phyloP scores from a whole-genome alignment of 345 rosid genomes.

The Eucalyptus tenuipes region DNA sequence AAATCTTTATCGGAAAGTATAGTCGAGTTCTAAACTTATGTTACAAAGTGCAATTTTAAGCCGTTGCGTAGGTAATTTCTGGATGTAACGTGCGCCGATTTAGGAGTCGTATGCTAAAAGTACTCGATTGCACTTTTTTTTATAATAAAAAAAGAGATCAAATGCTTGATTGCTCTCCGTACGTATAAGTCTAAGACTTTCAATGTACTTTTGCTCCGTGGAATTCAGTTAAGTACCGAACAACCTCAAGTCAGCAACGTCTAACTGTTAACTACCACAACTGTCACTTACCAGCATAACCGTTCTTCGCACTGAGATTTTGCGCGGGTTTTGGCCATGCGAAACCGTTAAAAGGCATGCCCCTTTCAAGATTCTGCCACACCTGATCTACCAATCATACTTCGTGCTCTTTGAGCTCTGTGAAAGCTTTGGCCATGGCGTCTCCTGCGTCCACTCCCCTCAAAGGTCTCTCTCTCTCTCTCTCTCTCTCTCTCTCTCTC shows the following conservation, averaged over 20 bases:
- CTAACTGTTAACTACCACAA: neutral
- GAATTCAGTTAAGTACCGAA: neutral
- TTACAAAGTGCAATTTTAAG: neutral
- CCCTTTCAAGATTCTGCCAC: neutral
- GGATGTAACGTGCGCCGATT: accelerated
- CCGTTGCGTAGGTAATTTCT: accelerated
- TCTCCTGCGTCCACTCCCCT: constrained; percentile 69
- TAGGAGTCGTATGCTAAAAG: accelerated
- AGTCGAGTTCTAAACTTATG: neutral
- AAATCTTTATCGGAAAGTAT: neutral
- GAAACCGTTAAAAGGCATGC: neutral
- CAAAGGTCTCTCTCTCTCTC: constrained; percentile 42
- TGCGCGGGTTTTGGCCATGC: neutral
- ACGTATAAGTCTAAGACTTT: neutral
- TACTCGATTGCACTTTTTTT: neutral
- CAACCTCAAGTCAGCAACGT: neutral
- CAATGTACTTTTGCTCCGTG: neutral
- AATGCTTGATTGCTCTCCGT: neutral
- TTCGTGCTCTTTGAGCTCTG: neutral
- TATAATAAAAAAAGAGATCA: neutral
- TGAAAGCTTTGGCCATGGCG: constrained; percentile 29
- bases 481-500: constrained; percentile 17
- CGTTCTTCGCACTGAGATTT: neutral
- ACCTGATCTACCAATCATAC: neutral
- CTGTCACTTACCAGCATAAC: neutral